Evolutionary conservation across 2,329 filamentous ascomycete genomes (phyloP).

Genomic region (Fusarium sp.): DNA sequence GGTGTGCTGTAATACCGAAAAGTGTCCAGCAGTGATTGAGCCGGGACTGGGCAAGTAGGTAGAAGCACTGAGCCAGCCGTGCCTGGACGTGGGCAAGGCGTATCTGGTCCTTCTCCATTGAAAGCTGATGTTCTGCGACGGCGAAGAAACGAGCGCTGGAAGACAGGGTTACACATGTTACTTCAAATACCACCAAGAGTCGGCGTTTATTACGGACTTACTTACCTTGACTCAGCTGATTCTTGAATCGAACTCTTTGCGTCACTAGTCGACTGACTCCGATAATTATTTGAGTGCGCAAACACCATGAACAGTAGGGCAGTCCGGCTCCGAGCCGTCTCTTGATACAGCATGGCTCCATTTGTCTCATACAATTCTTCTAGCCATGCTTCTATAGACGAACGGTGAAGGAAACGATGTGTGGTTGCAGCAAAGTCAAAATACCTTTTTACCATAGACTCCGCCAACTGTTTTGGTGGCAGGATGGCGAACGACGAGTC

Average conservation of each 20-base stretch:
- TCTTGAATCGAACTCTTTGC: background rate
- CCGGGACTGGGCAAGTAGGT: constrained; percentile 59
- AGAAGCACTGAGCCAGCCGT: constrained; percentile 54
- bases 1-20: constrained; percentile 59
- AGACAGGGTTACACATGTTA: background rate
- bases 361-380: constrained; percentile 54
- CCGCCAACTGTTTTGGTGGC: constrained; percentile 52
- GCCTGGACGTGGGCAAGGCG: constrained; percentile 57
- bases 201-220: background rate
- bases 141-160: constrained; percentile 37
- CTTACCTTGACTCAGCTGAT: background rate
- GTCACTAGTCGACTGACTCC: constrained; percentile 42
- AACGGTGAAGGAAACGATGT: constrained; percentile 67
- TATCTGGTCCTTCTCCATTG: constrained; percentile 54
- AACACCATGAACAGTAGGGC: constrained; percentile 66
- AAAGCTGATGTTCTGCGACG: constrained; percentile 53
- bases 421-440: constrained; percentile 70
- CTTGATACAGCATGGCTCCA: constrained; percentile 35
- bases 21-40: constrained; percentile 63
- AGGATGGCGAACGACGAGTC: constrained; percentile 55
- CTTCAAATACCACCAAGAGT: background rate
- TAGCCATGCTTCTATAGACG: constrained; percentile 63
- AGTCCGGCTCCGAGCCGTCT: constrained; percentile 43
- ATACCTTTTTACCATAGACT: constrained; percentile 61
- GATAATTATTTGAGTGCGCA: constrained; percentile 61